Evolutionary conservation across 768 basidiomycete species (phyloP), one percentile per base, ranked within the genome.

Genomic region (Amanita thiersii): DNA sequence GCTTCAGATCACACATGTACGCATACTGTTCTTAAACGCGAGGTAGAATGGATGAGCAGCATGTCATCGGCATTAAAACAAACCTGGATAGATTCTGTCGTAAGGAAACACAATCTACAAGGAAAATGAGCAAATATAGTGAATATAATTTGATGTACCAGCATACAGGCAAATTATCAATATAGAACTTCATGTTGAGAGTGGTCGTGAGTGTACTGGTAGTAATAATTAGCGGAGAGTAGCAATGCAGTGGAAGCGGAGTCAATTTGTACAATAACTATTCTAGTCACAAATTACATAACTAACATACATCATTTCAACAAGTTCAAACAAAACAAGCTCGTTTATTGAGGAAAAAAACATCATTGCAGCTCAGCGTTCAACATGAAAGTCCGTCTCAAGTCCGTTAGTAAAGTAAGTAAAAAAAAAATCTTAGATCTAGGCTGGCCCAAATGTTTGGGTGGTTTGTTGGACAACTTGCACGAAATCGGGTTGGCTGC

Each of bases 1-100:
- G 72, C 63, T 99, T 99, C 49, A 99, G 73, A 64, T 99, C 96
- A 63, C 90, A 91, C 92, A 99, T 98, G 58, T 99, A 99, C 29
- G 88, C 81, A 80, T 93, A 98, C 80, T 98, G 96, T 57, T 98
- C 96, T 91, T 54, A 24, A 29, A 39, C 28, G 32, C 32, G 20
- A 36, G 29, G 37, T 24, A 30, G 20, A 17, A 26, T 28, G 40
- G 53, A 24, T 52, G 37, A 37, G 32, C 29, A 37, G 24, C 26
- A 17, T 31, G 14, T 29, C 23, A 18, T 24, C 17, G 17, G 32
- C 18, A 47, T 43, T n/a, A 18, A 12, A 18, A 48, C 73, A 47
- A 49, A 87, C 92, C 92, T 57, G 92, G 92, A 61, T 96, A 98
- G 55, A 98, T 90, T 56, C 88, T 79, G 70, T 91, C 87, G 58